Evolutionary conservation across 306 rosid species (phyloP).

Genomic region (Astragalus membranaceus): DNA sequence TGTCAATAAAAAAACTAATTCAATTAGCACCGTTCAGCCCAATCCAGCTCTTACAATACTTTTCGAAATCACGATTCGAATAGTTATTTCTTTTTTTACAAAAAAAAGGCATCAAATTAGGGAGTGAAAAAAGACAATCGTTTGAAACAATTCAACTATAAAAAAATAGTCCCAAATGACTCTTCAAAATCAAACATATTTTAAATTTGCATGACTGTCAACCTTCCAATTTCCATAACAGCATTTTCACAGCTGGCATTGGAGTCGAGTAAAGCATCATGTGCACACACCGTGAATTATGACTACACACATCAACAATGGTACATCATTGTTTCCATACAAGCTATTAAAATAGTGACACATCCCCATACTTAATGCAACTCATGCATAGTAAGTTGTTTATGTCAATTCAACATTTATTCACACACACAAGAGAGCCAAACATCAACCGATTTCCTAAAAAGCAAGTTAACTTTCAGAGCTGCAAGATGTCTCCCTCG

Average conservation of each 20-base stretch:
- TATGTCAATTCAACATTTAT: conserved; percentile 5
- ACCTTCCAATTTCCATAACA: too few relatives aligned
- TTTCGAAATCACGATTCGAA: too few relatives aligned
- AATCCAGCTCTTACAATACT: too few relatives aligned
- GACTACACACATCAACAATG: neutral
- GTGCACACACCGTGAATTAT: neutral
- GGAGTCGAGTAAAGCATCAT: neutral
- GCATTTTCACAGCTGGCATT: neutral
- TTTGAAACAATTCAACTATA: neutral
- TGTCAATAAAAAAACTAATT: too few relatives aligned
- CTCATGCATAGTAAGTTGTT: neutral
- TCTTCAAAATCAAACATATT: neutral
- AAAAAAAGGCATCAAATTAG: too few relatives aligned
- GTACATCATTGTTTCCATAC: neutral
- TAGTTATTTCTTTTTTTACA: too few relatives aligned
- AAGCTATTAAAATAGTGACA: neutral
- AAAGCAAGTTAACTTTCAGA: conserved; percentile 47
- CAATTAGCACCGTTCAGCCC: too few relatives aligned
- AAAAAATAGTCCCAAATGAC: neutral
- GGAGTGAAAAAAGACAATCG: too few relatives aligned
- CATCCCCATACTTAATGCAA: neutral
- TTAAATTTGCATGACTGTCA: neutral
- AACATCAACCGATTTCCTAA: neutral
- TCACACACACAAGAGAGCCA: neutral
- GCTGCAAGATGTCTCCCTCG: conserved; percentile 57